Evolutionary conservation across 2,329 filamentous ascomycete species (phyloP).

Genomic region (Ceratocystis lukuohia): DNA sequence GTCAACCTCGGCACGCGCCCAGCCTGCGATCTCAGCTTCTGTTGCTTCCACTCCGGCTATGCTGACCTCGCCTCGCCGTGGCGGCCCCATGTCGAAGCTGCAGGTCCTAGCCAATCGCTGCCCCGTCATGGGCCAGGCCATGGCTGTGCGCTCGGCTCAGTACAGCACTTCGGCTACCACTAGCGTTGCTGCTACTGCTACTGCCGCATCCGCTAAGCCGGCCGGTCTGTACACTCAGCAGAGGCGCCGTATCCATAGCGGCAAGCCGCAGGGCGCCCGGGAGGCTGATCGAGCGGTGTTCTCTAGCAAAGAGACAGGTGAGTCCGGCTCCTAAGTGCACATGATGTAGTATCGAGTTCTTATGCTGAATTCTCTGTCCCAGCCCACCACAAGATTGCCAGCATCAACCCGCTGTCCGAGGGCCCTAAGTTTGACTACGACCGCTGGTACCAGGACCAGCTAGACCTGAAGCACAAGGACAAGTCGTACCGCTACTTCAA

Average conservation of each 20-base stretch:
- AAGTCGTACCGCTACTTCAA: conserved; percentile 99
- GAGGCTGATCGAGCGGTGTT: conserved; percentile 19
- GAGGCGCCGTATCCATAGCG: conserved; percentile 14
- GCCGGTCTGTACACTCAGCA: conserved; percentile 8
- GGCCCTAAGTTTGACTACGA: conserved; percentile 74
- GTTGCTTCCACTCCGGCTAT: conserved; percentile 24
- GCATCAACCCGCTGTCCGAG: conserved; percentile 22
- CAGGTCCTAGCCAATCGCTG: conserved; percentile 89
- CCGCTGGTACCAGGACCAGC: conserved; percentile 69
- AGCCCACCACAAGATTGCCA: conserved; percentile 18
- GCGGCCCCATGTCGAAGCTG: conserved; percentile 91
- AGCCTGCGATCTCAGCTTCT: conserved; percentile 26
- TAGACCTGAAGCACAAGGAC: conserved; percentile 99
- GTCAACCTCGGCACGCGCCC: conserved; percentile 56
- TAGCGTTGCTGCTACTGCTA: conserved; percentile 30
- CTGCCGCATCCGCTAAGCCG: conserved; percentile 29
- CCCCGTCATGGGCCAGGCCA: conserved; percentile 96
- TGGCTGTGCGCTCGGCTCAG: conserved; percentile 67
- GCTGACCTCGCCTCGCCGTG: conserved; percentile 49
- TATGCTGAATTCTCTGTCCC: neutral
- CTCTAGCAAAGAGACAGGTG: conserved; percentile 18
- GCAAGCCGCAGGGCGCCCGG: conserved; percentile 13
- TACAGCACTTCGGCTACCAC: conserved; percentile 32
- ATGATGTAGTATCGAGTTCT: neutral
- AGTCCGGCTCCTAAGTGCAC: neutral